Conservation (phyloP, 129 eudicot species). For the Chrysanthemum lavandulifolium region DNA sequence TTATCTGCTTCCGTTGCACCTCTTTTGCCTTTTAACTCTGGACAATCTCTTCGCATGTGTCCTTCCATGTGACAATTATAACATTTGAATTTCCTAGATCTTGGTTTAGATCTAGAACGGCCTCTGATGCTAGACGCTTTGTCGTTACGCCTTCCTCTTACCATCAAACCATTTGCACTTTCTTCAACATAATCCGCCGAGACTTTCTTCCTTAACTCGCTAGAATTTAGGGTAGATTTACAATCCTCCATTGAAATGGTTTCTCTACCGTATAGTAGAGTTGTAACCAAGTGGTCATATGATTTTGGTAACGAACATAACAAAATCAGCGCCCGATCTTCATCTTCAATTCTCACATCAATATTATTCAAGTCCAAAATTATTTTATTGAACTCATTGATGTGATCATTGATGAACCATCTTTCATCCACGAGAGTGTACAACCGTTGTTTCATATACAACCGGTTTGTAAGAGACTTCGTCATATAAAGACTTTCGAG, state of each 20-base stretch:
- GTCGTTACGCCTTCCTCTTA: background rate
- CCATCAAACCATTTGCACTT: background rate
- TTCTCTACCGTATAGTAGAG: background rate
- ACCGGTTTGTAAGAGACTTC: too few relatives aligned
- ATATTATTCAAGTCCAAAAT: background rate
- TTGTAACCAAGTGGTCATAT: background rate
- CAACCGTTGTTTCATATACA: too few relatives aligned
- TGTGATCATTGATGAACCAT: background rate
- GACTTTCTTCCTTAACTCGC: background rate
- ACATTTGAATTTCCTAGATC: too few relatives aligned
- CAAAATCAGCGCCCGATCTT: background rate
- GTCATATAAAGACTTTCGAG: too few relatives aligned
- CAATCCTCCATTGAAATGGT: too few relatives aligned
- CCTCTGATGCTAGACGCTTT: background rate
- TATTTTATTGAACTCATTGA: background rate
- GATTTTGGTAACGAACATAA: background rate
- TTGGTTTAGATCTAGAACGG: background rate
- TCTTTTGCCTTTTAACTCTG: background rate
- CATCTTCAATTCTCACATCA: background rate
- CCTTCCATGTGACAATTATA: too few relatives aligned
- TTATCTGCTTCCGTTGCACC: background rate
- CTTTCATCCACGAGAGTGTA: background rate
- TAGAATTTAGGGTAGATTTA: background rate
- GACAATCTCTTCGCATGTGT: background rate
- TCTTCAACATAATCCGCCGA: background rate